These are phyloP conservation scores for Dissophora ornata DNA, from an alignment of 192 early-diverging fungal genomes.

Conservation along the genomic window DNA sequence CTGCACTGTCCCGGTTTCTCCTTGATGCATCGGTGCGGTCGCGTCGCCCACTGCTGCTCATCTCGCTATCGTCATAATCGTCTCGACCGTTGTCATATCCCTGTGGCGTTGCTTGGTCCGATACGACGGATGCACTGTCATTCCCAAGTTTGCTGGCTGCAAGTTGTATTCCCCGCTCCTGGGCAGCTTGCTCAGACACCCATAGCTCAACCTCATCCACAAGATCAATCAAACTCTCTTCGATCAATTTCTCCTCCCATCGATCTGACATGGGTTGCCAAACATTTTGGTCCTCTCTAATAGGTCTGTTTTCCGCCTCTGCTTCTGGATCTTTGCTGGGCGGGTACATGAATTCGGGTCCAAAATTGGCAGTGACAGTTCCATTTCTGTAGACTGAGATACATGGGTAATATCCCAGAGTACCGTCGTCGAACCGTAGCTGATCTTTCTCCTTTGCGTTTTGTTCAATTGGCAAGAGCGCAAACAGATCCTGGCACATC, in stretches of 20 bases:
- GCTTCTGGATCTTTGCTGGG: constrained; percentile 57
- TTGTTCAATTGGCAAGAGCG: constrained; percentile 56
- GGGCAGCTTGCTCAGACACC: constrained; percentile 44
- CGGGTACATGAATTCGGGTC: constrained; percentile 70
- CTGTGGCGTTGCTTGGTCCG: constrained; percentile 1
- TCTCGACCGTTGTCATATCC: constrained; percentile 3
- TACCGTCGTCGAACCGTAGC: constrained; percentile 67
- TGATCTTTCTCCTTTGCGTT: constrained; percentile 57
- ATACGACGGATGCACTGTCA: neutral
- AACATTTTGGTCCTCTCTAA: constrained; percentile 5
- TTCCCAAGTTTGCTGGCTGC: neutral
- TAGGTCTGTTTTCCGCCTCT: constrained; percentile 27
- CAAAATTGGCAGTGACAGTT: constrained; percentile 70
- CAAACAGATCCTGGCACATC: constrained; percentile 64
- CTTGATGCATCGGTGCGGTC: constrained; percentile 1
- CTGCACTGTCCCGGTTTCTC: neutral
- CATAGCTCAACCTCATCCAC: constrained; percentile 70
- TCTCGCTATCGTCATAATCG: constrained; percentile 31
- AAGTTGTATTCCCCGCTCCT: constrained; percentile 8
- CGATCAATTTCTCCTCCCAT: constrained; percentile 65
- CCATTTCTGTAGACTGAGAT: constrained; percentile 73
- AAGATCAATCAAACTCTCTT: constrained; percentile 70
- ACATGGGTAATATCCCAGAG: constrained; percentile 72
- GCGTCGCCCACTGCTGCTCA: constrained; percentile 19
- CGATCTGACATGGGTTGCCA: constrained; percentile 71